A percentile compares a stretch with the other conserved stretches of the same genome.
Conservation (phyloP, 1,139 yeast species). For the Hanseniaspora sp. region DNA sequence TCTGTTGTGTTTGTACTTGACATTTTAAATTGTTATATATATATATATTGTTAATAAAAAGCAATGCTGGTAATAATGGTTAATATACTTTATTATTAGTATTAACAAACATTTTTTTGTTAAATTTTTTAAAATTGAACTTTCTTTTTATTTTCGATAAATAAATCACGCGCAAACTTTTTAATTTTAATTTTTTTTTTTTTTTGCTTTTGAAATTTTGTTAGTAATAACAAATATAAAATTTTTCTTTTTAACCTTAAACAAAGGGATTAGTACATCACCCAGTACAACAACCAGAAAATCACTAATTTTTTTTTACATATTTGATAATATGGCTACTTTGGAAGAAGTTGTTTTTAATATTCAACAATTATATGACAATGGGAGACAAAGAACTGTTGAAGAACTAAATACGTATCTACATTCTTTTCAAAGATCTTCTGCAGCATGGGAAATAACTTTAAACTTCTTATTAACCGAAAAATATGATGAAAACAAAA, state of each 20-base stretch:
- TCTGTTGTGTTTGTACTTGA: neutral
- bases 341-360: neutral
- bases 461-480: constrained; percentile 25
- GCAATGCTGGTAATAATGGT: too few relatives aligned
- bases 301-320: neutral
- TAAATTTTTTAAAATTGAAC: too few relatives aligned
- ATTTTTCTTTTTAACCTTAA: too few relatives aligned
- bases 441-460: constrained; percentile 53
- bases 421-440: constrained; percentile 72
- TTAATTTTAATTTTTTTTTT: too few relatives aligned
- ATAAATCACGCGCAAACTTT: too few relatives aligned
- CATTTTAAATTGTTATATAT: neutral
- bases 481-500: constrained; percentile 22
- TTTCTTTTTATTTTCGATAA: too few relatives aligned
- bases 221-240: too few relatives aligned
- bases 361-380: constrained; percentile 2
- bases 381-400: constrained; percentile 18
- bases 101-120: too few relatives aligned
- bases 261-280: neutral
- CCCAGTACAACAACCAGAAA: neutral
- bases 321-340: neutral
- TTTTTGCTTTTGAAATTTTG: too few relatives aligned
- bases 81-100: too few relatives aligned
- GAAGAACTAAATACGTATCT: constrained; percentile 34
- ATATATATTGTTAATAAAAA: neutral